Conservation (phyloP, 345 rosid species). For the Hevea brasiliensis region DNA sequence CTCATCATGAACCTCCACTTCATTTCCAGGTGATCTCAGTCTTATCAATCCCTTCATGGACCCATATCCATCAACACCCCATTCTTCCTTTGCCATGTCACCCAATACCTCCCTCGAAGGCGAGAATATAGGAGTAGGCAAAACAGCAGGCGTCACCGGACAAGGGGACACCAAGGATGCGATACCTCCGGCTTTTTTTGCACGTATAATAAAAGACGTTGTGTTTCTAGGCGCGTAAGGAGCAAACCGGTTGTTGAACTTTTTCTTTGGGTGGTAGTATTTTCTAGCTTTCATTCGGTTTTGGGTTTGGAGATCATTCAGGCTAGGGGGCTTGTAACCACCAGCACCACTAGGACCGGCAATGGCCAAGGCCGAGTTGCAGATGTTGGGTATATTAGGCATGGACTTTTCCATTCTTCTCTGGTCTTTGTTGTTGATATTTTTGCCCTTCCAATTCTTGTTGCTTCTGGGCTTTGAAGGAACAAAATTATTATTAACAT, state of each 20-base stretch:
- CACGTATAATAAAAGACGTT: slow-evolving; percentile 78
- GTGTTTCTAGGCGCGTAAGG: slow-evolving; percentile 97
- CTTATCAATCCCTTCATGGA: slow-evolving; percentile 96
- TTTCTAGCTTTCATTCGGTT: slow-evolving; percentile 73
- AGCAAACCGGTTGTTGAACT: slow-evolving; percentile 58
- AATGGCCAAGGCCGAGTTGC: slow-evolving; percentile 22
- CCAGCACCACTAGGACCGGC: slow-evolving; percentile 28
- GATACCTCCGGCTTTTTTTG: slow-evolving; percentile 88
- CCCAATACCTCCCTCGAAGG: slow-evolving; percentile 87
- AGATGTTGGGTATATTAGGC: slow-evolving; percentile 28
- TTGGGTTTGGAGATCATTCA: slow-evolving; percentile 77
- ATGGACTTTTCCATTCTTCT: slow-evolving; percentile 45
- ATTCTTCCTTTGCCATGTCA: slow-evolving; percentile 94
- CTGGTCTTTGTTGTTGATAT: slow-evolving; percentile 38
- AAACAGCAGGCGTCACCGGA: slow-evolving; percentile 84
- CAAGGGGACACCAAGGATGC: slow-evolving; percentile 92
- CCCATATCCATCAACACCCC: slow-evolving; percentile 99
- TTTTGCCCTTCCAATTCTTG: slow-evolving; percentile 78
- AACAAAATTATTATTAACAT: slow-evolving; percentile 12
- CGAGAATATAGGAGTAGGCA: slow-evolving; percentile 83
- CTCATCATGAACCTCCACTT: slow-evolving; percentile 51
- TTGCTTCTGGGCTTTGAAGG: slow-evolving; percentile 30
- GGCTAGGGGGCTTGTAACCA: slow-evolving; percentile 79
- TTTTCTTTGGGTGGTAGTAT: slow-evolving; percentile 67
- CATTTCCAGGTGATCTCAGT: slow-evolving; percentile 70